Evolutionary conservation across 768 basidiomycete species (phyloP).

Genomic region (Pulveroboletus ravenelii): DNA sequence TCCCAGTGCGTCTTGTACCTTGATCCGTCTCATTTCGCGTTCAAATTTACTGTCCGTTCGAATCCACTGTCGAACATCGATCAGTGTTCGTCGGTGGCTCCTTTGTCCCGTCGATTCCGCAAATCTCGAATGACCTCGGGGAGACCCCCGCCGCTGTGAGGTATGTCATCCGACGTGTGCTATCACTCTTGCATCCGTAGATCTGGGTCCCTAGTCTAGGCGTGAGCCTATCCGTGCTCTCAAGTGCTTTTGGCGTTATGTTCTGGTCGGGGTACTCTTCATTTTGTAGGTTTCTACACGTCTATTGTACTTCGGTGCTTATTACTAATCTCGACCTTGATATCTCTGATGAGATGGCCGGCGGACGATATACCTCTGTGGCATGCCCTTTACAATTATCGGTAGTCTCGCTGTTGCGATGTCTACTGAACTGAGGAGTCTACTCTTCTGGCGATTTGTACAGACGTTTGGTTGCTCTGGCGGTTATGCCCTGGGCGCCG

Average conservation of each 20-base stretch:
- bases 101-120: conserved; percentile 72
- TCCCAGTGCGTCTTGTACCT: conserved; percentile 43
- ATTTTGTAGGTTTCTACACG: conserved; percentile 37
- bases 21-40: background rate
- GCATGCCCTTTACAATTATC: conserved; percentile 53
- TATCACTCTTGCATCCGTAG: background rate
- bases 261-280: conserved; percentile 49
- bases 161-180: conserved; percentile 23
- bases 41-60: background rate
- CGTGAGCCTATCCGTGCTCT: conserved; percentile 47
- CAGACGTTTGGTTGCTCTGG: conserved; percentile 64
- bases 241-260: conserved; percentile 43
- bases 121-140: conserved; percentile 61
- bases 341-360: conserved; percentile 54
- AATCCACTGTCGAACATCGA: background rate
- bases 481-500: conserved; percentile 50
- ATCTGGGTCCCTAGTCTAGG: conserved; percentile 34
- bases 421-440: conserved; percentile 35
- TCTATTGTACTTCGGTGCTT: background rate
- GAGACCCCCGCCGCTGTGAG: conserved; percentile 56
- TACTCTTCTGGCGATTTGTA: conserved; percentile 60
- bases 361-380: conserved; percentile 51
- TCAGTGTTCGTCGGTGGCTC: conserved; percentile 65
- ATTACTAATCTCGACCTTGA: background rate
- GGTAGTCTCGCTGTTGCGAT: conserved; percentile 58